Evolutionary conservation across 345 rosid species (phyloP), one percentile per base, ranked within the genome.

Genomic region (Alliaria petiolata): DNA sequence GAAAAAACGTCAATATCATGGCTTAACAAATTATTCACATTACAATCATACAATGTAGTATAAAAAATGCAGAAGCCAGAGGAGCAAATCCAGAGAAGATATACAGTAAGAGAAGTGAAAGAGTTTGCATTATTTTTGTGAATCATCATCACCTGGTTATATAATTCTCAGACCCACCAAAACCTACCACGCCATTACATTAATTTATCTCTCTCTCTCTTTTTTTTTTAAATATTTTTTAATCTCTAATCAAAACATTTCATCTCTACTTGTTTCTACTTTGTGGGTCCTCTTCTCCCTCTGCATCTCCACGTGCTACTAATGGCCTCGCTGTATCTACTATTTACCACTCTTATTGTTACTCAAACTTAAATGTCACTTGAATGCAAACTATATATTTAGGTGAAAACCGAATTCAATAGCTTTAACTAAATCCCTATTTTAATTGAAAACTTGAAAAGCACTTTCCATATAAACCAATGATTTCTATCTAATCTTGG

Each of bases 281-380:
- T 46, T 26, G 43, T 58, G 54, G 68, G 73, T 60, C 63, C 25
- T 67, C 62, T 51, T 59, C 62, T 42, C 8, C 47, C 25, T 75
- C 65, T 68, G 70, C 65, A 43, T 68, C 33, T 68, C 74, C 79
- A 75, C 59, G 33, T 75, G 69, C 64, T 65, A 74, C 34, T 54
- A 62, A 38, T 53, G 47, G 68, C 78, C 19, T 63, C 8, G 69
- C 56, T 74, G 78, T 51, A 59, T 70, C 39, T 75, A 59, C 39
- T 30, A 22, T 54, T 31, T 72, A 58, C 78, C 72, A 58, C 68
- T 71, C 62, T 53, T 46, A 55, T 56, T 60, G 62, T 67, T 74
- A 39, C 62, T 35, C 47, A 50, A 19, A 22, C 63, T 46, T 74
- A 60, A 67, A 74, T 65, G 71, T 58, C 60, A 65, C 60, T 74